Base-by-base conservation (phyloP, 345 rosid genomes). In the Luvunga scandens region DNA sequence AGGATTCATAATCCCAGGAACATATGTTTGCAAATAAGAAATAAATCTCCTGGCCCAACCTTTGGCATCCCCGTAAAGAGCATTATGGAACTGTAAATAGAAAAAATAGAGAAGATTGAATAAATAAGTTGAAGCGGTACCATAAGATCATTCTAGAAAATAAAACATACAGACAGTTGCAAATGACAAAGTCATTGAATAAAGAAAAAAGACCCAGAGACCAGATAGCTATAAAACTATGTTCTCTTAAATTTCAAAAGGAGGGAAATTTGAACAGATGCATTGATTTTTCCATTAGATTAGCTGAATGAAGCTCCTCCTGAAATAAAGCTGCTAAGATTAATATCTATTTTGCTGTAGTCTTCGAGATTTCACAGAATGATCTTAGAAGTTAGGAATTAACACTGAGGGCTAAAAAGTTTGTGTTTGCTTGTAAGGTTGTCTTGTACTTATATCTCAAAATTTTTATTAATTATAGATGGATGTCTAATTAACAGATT, bases 1-100 rank as follows among this genome's bases (percentile, higher is more conserved):
- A 82, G 99, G 98, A 84, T 93, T 95, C 93, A 92, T 88, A 83
- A 93, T 87, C 39, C 91, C 86, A 36, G 88, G 92, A 81, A 91
- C 77, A 83, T 75, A 68, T 30, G 72, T 73, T 66, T 33, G 34
- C 64, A 87, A 8, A 86, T 45, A 83, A 9, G 92, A 80, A 56
- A 73, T 48, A 70, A 85, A 80, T 69, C 91, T 76, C 81, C 81
- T 92, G 31, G 91, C 93, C 92, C 99, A 92, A 13, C 99, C 93
- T 87, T 87, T 88, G 75, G 98, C 97, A 81, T 92, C 97, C 69
- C 90, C 97, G 25, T 92, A 90, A 14, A 93, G 82, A 86, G 77
- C 84, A 83, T 87, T 89, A 70, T 88, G 93, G 75, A 86, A 89
- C 98, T 93, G 87, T 78, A 81, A 64, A 69, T 24, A 42, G 30